Percentiles rank a stretch among this genome's conserved stretches.
These are phyloP conservation scores for Schizosaccharomyces cryophilus DNA, from an alignment of 805 yeast genomes.

Conservation along the genomic window DNA sequence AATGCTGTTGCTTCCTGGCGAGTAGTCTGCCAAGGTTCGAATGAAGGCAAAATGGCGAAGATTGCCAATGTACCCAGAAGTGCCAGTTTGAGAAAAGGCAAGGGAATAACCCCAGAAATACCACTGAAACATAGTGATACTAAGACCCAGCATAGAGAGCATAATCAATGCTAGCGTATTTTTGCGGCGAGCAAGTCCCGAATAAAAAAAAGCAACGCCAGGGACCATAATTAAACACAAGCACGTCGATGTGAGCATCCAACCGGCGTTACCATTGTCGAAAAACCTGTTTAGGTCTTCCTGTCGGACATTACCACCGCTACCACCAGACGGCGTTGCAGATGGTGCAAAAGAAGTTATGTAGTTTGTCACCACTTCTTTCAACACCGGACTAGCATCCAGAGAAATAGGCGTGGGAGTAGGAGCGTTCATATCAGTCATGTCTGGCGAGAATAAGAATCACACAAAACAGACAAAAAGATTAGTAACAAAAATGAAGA, in stretches of 20 bases:
- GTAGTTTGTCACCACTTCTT: neutral
- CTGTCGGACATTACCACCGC: conserved; percentile 42
- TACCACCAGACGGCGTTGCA: conserved; percentile 22
- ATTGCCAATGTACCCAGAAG: conserved; percentile 73
- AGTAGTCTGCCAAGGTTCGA: conserved; percentile 29
- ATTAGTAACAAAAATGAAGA: too few species aligned
- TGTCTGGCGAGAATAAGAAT: too few species aligned
- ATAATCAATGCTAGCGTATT: conserved; percentile 85
- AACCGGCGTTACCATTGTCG: conserved; percentile 44
- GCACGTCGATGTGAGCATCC: conserved; percentile 53
- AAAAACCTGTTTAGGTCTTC: conserved; percentile 34
- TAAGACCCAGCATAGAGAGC: conserved; percentile 78
- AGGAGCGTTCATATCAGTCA: too few species aligned
- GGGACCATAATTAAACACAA: conserved; percentile 86
- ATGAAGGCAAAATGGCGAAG: conserved; percentile 60
- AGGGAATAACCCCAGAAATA: conserved; percentile 95
- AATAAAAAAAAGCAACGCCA: conserved; percentile 78
- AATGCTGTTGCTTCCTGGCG: conserved; percentile 21
- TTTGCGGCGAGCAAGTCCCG: conserved; percentile 82
- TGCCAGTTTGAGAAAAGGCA: conserved; percentile 59
- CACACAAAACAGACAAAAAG: too few species aligned
- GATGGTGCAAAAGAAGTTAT: neutral
- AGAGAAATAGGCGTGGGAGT: too few species aligned
- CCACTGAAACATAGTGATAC: conserved; percentile 35
- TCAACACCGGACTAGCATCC: too few species aligned